phyloP scores from a whole-genome alignment of 768 basidiomycete genomes.

The Fibroporia radiculosa region DNA sequence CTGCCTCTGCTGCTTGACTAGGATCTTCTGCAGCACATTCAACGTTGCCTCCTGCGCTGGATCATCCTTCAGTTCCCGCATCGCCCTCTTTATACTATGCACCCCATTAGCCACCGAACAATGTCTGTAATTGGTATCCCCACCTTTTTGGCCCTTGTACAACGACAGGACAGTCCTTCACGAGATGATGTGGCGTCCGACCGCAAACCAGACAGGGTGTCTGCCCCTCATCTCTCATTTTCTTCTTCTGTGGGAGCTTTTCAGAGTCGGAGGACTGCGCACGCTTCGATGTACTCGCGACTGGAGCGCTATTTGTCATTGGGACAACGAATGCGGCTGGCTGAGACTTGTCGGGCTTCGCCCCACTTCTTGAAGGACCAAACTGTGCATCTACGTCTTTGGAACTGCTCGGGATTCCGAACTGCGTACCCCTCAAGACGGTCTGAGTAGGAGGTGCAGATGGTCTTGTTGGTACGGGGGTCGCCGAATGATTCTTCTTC shows the following conservation, averaged over 20 bases:
- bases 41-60: conserved; percentile 29
- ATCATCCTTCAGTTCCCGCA: conserved; percentile 35
- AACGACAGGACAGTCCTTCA: conserved; percentile 52
- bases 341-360: neutral
- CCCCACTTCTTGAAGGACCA: neutral
- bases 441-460: neutral
- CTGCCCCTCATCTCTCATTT: conserved; percentile 23
- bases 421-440: too few species aligned
- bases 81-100: conserved; percentile 35
- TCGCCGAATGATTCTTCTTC: neutral
- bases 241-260: conserved; percentile 26
- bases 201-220: conserved; percentile 44
- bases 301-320: neutral
- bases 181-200: conserved; percentile 32
- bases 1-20: conserved; percentile 28
- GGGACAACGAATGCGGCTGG: neutral
- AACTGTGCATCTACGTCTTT: neutral
- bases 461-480: neutral
- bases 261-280: conserved; percentile 15
- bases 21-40: conserved; percentile 30
- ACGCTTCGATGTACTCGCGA: conserved; percentile 23
- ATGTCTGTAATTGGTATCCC: too few species aligned
- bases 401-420: too few species aligned
- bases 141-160: conserved; percentile 48
- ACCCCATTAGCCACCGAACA: conserved; percentile 1